Conservation (phyloP, 495 filamentous ascomycete species). For the Opeltia flavorubescens region DNA sequence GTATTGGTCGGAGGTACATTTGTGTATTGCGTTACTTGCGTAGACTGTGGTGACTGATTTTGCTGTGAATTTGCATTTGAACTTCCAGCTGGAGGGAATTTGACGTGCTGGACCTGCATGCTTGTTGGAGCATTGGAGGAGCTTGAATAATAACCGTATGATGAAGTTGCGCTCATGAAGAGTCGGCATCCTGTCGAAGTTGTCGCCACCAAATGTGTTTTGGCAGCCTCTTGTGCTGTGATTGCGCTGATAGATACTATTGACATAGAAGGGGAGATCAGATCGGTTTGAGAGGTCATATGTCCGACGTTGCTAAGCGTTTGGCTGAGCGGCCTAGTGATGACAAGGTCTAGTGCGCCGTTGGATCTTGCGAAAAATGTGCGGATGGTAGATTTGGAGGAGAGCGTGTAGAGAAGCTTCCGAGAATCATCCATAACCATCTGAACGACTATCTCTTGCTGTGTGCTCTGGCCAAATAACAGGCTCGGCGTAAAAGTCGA, state of each 20-base stretch:
- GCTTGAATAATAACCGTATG: conserved; percentile 49
- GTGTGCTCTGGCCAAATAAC: conserved; percentile 28
- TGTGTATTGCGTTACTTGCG: conserved; percentile 7
- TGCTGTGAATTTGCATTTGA: conserved; percentile 1
- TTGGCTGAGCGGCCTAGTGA: conserved; percentile 38
- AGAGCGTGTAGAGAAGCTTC: conserved; percentile 80
- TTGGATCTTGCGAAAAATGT: conserved; percentile 63
- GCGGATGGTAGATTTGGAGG: conserved; percentile 67
- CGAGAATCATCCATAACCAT: conserved; percentile 82
- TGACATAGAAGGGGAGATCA: conserved; percentile 49
- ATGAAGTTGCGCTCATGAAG: conserved; percentile 77
- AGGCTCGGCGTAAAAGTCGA: conserved; percentile 47
- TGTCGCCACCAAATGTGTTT: conserved; percentile 78
- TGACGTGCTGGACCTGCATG: conserved; percentile 93
- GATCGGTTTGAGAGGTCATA: conserved; percentile 50
- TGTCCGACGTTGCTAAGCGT: conserved; percentile 61
- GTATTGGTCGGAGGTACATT: conserved; percentile 13
- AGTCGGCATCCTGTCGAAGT: conserved; percentile 84
- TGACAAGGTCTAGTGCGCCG: conserved; percentile 35
- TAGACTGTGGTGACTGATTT: conserved; percentile 4
- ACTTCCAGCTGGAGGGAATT: conserved; percentile 60
- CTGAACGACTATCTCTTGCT: conserved; percentile 48
- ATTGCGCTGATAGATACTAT: conserved; percentile 73
- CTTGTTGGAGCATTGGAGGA: conserved; percentile 61
- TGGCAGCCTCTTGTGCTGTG: conserved; percentile 60